A percentile compares a stretch with the other conserved stretches of the same genome.
These are phyloP conservation scores for Trypanosoma mega DNA, from an alignment of 208 protist species.

Conservation along the genomic window DNA sequence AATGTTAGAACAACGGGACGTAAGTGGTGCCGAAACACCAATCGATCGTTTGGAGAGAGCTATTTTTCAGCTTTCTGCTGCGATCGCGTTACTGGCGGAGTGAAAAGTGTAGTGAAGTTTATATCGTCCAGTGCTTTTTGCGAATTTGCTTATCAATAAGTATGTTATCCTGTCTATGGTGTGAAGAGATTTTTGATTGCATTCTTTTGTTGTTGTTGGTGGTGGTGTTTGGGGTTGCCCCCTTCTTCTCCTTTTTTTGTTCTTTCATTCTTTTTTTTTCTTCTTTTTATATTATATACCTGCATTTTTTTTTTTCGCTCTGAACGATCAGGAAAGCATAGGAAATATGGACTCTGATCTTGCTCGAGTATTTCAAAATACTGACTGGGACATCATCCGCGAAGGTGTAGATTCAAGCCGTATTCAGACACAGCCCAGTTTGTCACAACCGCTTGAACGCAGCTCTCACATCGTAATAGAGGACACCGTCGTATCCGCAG, in stretches of 20 bases:
- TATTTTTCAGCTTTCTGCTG: conserved; percentile 19
- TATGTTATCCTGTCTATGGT: too few species aligned
- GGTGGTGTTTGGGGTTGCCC: too few species aligned
- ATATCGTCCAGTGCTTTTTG: too few species aligned
- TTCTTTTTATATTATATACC: not conserved
- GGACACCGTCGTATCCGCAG: not conserved
- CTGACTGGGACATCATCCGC: conserved; percentile 16
- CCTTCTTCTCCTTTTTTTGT: conserved; percentile 5
- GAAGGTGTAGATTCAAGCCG: conserved; percentile 1
- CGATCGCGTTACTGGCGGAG: conserved; percentile 1
- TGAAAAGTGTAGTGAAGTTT: too few species aligned
- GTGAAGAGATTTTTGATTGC: not conserved
- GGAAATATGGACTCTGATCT: conserved; percentile 19
- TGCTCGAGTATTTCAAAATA: conserved; percentile 14
- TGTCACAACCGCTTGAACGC: not conserved
- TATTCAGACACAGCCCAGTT: not conserved
- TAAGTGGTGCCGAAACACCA: not conserved
- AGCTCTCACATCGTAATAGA: not conserved
- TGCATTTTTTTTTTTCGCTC: not conserved
- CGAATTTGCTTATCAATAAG: too few species aligned
- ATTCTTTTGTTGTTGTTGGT: not conserved
- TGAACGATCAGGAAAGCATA: not conserved
- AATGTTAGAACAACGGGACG: not conserved
- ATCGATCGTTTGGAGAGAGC: conserved; percentile 16
- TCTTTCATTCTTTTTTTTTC: conserved; percentile 1